Conservation (phyloP, 352 stramenopile species). For the Globisporangium middletonii region DNA sequence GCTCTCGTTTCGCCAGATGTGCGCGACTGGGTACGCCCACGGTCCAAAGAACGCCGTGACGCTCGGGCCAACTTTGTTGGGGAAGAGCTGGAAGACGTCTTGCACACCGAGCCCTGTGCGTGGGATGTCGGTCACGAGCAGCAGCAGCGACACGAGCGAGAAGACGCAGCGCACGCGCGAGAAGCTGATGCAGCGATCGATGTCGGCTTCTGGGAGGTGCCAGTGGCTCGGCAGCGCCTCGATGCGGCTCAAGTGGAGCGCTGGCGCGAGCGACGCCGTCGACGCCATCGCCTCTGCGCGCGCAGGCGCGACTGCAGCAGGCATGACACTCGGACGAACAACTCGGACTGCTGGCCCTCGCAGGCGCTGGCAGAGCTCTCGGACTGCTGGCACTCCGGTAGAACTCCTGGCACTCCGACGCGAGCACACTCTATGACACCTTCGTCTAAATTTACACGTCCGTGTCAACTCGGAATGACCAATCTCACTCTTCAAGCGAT, state of each 20-base stretch:
- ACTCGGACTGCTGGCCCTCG: too few relatives aligned
- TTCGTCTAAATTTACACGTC: too few relatives aligned
- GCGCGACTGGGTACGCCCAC: slow-evolving; percentile 35
- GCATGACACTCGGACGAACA: too few relatives aligned
- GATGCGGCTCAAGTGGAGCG: not conserved
- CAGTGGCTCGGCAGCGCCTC: slow-evolving; percentile 6
- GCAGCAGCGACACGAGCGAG: slow-evolving; percentile 26
- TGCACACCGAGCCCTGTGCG: slow-evolving; percentile 32
- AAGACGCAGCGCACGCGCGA: slow-evolving; percentile 26
- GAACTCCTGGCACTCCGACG: too few relatives aligned
- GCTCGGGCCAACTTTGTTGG: slow-evolving; percentile 16
- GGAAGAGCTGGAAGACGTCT: slow-evolving; percentile 21
- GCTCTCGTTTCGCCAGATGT: slow-evolving; percentile 16
- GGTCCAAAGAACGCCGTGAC: slow-evolving; percentile 33
- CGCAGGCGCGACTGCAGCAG: too few relatives aligned
- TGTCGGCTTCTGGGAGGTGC: slow-evolving; percentile 18
- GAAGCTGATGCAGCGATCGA: slow-evolving; percentile 20
- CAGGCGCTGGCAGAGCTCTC: too few relatives aligned
- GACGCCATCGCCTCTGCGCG: too few relatives aligned
- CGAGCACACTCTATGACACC: too few relatives aligned
- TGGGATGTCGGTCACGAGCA: slow-evolving; percentile 47
- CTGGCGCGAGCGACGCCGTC: not conserved
- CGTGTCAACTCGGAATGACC: too few relatives aligned
- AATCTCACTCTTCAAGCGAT: too few relatives aligned
- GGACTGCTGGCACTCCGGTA: too few relatives aligned